Percentiles rank a stretch among this genome's conserved stretches.
Evolutionary conservation across 192 early-diverging fungal species (phyloP).

Genomic region (Lobosporangium transversale): DNA sequence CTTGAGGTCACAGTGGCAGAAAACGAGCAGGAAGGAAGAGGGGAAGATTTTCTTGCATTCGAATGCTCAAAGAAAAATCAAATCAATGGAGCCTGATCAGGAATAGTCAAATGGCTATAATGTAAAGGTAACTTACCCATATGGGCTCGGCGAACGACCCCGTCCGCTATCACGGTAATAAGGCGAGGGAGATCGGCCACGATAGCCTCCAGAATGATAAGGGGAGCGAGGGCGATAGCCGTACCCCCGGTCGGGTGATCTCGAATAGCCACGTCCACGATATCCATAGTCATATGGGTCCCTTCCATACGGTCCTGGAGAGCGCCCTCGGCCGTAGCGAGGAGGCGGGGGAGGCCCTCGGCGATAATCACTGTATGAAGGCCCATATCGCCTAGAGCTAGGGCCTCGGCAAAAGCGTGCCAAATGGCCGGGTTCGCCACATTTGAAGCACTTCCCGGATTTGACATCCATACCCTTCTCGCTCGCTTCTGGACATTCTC

Average conservation of each 20-base stretch:
- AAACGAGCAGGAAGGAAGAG: background rate
- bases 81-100: background rate
- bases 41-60: too few relatives aligned
- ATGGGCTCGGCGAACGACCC: conserved; percentile 53
- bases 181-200: conserved; percentile 52
- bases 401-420: conserved; percentile 56
- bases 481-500: conserved; percentile 63
- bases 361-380: conserved; percentile 50
- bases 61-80: too few relatives aligned
- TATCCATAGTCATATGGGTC: conserved; percentile 52
- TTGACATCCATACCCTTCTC: conserved; percentile 67
- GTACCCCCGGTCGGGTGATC: conserved; percentile 55
- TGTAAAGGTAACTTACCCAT: conserved; percentile 47
- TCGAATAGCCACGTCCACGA: conserved; percentile 53
- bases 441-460: conserved; percentile 65
- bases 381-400: conserved; percentile 22
- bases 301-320: conserved; percentile 43
- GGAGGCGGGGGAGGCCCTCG: conserved; percentile 51
- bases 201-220: conserved; percentile 40
- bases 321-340: conserved; percentile 51
- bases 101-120: too few relatives aligned
- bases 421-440: conserved; percentile 61
- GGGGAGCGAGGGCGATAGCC: conserved; percentile 49
- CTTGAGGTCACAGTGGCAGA: too few relatives aligned
- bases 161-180: conserved; percentile 39